A percentile compares a stretch with the other conserved stretches of the same genome.
phyloP scores from a whole-genome alignment of 305 asterid species.

The Rubia tinctorum region DNA sequence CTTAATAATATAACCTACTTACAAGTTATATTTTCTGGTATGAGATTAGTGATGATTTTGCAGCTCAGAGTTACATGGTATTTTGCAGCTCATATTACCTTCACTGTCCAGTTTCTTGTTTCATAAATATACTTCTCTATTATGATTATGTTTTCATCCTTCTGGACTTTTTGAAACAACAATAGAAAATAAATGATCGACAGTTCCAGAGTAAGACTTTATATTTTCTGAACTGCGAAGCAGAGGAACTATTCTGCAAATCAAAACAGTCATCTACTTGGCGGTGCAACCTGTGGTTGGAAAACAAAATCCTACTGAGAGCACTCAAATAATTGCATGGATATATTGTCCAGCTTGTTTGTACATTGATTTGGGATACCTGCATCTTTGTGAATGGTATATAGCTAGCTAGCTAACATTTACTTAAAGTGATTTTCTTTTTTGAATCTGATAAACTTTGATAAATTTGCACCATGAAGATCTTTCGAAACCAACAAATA shows the following conservation, averaged over 20 bases:
- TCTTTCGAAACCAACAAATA: background rate
- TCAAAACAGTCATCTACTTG: background rate
- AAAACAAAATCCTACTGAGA: too few relatives aligned
- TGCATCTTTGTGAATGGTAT: background rate
- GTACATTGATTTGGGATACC: background rate
- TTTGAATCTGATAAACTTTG: background rate
- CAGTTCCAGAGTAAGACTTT: background rate
- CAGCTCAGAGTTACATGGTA: background rate
- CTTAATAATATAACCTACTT: background rate
- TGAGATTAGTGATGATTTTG: conserved; percentile 1
- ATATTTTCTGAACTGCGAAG: background rate
- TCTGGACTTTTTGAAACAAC: background rate
- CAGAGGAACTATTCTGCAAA: background rate
- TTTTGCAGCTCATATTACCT: background rate
- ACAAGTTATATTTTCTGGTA: background rate
- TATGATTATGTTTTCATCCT: background rate
- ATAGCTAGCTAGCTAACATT: too few relatives aligned
- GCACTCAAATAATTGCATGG: background rate
- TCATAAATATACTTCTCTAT: background rate
- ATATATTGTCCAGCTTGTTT: background rate
- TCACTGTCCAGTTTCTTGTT: conserved; percentile 3
- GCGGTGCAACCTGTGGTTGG: background rate
- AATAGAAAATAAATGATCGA: background rate
- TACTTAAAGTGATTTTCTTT: background rate
- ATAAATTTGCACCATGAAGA: background rate